Base-by-base conservation (phyloP, 2,329 filamentous ascomycete species). In the Aspergillus proliferans region DNA sequence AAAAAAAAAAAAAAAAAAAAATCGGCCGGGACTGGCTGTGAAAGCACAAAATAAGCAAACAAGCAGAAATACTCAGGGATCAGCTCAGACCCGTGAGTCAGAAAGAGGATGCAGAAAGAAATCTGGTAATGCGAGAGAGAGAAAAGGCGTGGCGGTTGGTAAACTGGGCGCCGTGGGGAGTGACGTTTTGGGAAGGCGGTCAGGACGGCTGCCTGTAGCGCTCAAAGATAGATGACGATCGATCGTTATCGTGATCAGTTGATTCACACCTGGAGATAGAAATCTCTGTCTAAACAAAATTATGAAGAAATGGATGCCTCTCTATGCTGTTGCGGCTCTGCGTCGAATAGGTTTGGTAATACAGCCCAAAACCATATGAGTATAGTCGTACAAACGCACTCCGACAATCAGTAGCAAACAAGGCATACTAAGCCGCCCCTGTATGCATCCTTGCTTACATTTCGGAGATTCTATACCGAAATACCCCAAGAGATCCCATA, bases 171-270 rank as follows among this genome's bases (percentile, higher is more conserved):
- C 41, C 48, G 54, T 51, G 52, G 49, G 48, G 51, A 48, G 59
- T 49, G 40, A 46, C 44, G 33, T 45, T 58, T 57, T 46, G 18
- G 49, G 59, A 43, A 59, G 57, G 60, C 60, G 60, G 60, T 62
- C 47, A 57, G 46, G 19, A 44, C 22, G 46, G 40, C 15, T n/a
- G 33, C 18, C 48, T 30, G 22, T 33, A 33, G 43, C 14, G 14
- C n/a, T 19, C 12, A 8, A 18, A 33, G 10, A 33, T 34, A 30
- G 26, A 30, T 30, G 26, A 30, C 26, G 26, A 30, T 30, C 26
- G 26, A 30, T 30, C 26, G 26, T 30, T 19, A 40, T 40, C 38
- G 38, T 19, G 38, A 40, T 21, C 34, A n/a, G 14, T 36, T 36
- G 14, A 36, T 43, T 43, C 18, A 40, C 36, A 14, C 9, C 36